Percentiles rank a stretch among this genome's conserved stretches.
Conservation (phyloP, 257 asterid species). For the Plantago ovata region DNA sequence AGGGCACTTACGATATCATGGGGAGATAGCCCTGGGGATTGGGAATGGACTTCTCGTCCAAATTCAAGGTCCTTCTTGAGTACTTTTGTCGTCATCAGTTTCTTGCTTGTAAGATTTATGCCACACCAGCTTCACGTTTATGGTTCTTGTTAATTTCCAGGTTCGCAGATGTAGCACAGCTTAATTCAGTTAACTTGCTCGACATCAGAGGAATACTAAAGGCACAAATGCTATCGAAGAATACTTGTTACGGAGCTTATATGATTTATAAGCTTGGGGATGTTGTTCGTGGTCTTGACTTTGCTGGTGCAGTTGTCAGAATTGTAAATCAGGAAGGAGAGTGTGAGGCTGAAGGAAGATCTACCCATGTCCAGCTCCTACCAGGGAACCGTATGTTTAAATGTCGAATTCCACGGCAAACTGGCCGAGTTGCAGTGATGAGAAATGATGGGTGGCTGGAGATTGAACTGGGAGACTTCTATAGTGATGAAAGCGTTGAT, state of each 20-base stretch:
- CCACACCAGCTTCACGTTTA: neutral
- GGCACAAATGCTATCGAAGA: constrained; percentile 15
- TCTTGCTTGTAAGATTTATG: neutral
- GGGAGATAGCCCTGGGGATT: neutral
- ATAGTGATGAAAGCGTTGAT: constrained; percentile 16
- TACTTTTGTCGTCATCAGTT: neutral
- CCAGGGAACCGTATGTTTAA: neutral
- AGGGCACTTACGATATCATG: constrained; percentile 1
- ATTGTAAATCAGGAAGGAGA: constrained; percentile 14
- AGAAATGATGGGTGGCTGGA: constrained; percentile 26
- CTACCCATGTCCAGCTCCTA: constrained; percentile 10
- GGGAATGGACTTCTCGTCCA: neutral
- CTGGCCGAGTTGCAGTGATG: constrained; percentile 4
- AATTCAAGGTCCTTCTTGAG: constrained; percentile 12
- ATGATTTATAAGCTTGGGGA: constrained; percentile 10
- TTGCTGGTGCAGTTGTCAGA: constrained; percentile 10
- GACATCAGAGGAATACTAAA: constrained; percentile 19
- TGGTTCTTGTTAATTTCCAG: constrained; percentile 8
- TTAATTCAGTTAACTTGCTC: neutral
- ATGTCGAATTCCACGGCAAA: neutral
- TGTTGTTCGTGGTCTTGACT: neutral
- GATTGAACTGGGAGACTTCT: constrained; percentile 23
- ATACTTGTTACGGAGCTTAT: constrained; percentile 19
- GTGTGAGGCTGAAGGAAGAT: constrained; percentile 13
- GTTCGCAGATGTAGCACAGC: constrained; percentile 22